phyloP scores from a whole-genome alignment of 75 land plant species.

The Pinus taeda region DNA sequence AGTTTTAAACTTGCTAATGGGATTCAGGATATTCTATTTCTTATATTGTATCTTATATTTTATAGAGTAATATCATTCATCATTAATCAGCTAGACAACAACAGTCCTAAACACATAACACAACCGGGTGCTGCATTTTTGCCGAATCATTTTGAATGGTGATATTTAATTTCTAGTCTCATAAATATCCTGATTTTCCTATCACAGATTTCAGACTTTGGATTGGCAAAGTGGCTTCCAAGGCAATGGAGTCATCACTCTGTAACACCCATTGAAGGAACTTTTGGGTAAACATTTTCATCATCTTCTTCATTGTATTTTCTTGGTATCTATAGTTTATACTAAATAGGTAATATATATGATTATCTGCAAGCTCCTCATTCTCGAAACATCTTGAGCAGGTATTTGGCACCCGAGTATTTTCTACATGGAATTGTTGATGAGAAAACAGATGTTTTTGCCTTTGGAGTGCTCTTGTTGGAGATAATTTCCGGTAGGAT shows the following conservation, averaged over 20 bases:
- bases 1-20: neutral
- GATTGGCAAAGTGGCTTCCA: slow-evolving; percentile 97
- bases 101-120: neutral
- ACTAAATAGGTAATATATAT: neutral
- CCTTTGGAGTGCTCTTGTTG: slow-evolving; percentile 85
- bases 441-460: slow-evolving; percentile 93
- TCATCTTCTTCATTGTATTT: neutral
- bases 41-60: neutral
- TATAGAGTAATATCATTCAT: neutral
- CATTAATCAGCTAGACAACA: neutral
- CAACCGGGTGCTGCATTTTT: neutral
- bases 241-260: slow-evolving; percentile 90
- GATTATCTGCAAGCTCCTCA: neutral
- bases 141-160: neutral
- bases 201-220: slow-evolving; percentile 93
- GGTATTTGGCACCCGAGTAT: slow-evolving; percentile 96
- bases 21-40: neutral
- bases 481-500: slow-evolving; percentile 82
- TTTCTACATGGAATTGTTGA: slow-evolving; percentile 94
- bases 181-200: neutral
- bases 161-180: neutral
- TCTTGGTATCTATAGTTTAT: neutral
- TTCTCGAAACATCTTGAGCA: slow-evolving; percentile 16
- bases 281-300: slow-evolving; percentile 71
- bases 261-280: slow-evolving; percentile 91